Evolutionary conservation across 495 filamentous ascomycete species (phyloP), one percentile per base, ranked within the genome.

Genomic region (Lophium mytilinum): DNA sequence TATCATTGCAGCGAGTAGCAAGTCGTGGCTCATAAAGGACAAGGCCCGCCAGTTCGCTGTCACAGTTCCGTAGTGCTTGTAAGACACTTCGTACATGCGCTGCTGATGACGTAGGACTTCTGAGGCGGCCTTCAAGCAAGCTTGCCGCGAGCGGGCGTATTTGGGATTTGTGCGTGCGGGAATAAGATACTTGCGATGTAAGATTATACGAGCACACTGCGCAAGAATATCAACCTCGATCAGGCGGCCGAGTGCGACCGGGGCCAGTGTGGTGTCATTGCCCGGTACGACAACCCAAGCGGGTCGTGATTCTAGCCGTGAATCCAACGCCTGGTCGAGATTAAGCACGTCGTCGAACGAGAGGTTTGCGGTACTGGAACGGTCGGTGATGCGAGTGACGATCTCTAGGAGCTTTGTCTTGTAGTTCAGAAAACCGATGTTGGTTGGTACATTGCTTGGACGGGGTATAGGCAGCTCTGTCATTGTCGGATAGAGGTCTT

Each of bases 401-500:
- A 10, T 10, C 21, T 11, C 10, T 15, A 47, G 14, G 10, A 47
- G 18, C 19, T 19, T n/a, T 1, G 10, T 19, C 18, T 21, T 47
- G 10, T 11, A 15, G 21, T 61, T 58, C 1, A 52, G 57, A 53
- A 50, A 56, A 17, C 50, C 47, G 14, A 71, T 60, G 1, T 69
- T 66, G 10, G 72, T 76, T 0, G 61, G 14, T 42, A 72, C 71
- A 14, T 64, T 59, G 21, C 49, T 37, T 1, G 71, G 64, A 9
- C 69, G 55, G 7, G 67, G 46, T 10, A 43, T 60, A 0, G 70
- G 71, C 35, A 73, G 55, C 35, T 58, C 60, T 3, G 47, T 43
- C 19, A 56, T 66, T 33, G 65, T 53, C n/a, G 61, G 60, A 33
- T 66, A 64, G 17, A 73, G 63, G 41, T 76, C 73, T 9, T 51